Evolutionary conservation across 1,139 yeast genomes (phyloP), one percentile per base, ranked within the genome.

Genomic region (Hyphopichia buzzinii): DNA sequence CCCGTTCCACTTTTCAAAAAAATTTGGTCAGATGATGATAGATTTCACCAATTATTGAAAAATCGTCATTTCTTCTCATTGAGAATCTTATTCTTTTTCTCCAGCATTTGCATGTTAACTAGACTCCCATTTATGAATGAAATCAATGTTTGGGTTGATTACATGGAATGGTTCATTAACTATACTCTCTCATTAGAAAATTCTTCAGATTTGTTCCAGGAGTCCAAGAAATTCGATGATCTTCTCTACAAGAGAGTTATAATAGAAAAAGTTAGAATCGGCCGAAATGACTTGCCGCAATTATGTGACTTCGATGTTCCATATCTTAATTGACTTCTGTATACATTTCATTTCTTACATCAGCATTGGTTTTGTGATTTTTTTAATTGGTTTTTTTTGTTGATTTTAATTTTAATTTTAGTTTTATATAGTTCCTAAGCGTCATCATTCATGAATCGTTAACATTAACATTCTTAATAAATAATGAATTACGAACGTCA

Each of bases 1-100:
- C 64, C 64, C 3, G 39, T 59, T 2, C 65, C 68, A 3, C 33
- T 65, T 4, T 57, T 49, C 36, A 46, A 60, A 33, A 61, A 62
- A 57, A 38, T 64, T 10, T 47, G 61, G 23, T 34, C 56, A 13
- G 31, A 57, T 3, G 44, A 47, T 6, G 41, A 41, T 11, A 43
- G 43, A 4, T 51, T 56, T 27, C 27, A 25, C 10, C 50, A 40
- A 2, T 36, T 59, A 36, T 41, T 60, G 4, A 50, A 58, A 31
- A 19, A 29, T 3, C 41, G 50, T 28, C 43, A 62, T 39, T 48
- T 41, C 15, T 54, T 54, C 39, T 60, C 67, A 0, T 38, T 64
- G 5, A 46, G 62, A 21, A 13, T 64, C 3, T 40, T 65, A 23
- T 62, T 42, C 35, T 42, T 49, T 3, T 64, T 52, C 38, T 33